phyloP scores from a whole-genome alignment of 2,329 filamentous ascomycete species.

The Apiospora kogelbergensis region DNA sequence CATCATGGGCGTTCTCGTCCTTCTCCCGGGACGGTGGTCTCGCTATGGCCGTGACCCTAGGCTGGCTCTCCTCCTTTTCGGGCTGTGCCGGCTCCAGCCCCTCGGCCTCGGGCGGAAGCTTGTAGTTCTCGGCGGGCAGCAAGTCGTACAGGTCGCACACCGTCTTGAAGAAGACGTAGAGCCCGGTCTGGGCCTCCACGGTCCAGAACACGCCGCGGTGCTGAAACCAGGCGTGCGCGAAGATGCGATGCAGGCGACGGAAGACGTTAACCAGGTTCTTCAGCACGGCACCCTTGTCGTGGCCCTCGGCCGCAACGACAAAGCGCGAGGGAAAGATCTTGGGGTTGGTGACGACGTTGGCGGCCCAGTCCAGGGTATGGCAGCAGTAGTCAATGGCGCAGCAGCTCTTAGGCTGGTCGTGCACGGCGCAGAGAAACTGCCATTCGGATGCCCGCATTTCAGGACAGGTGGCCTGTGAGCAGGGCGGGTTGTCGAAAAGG shows the following conservation, averaged over 20 bases:
- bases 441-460: conserved; percentile 99
- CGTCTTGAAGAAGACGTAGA: conserved; percentile 96
- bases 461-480: conserved; percentile 84
- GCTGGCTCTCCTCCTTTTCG: conserved; percentile 42
- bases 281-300: conserved; percentile 63
- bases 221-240: conserved; percentile 98
- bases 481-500: conserved; percentile 86
- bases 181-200: conserved; percentile 83
- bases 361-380: conserved; percentile 97
- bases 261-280: conserved; percentile 95
- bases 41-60: conserved; percentile 34
- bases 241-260: conserved; percentile 89
- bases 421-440: conserved; percentile 98
- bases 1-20: conserved; percentile 39
- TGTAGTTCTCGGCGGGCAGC: conserved; percentile 92
- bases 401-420: conserved; percentile 94
- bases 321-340: conserved; percentile 94
- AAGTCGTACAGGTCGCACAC: conserved; percentile 91
- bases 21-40: conserved; percentile 27
- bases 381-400: conserved; percentile 99
- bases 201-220: conserved; percentile 95
- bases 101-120: conserved; percentile 89
- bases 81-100: conserved; percentile 61
- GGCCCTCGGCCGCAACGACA: conserved; percentile 48
- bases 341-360: conserved; percentile 87